Evolutionary conservation across 495 filamentous ascomycete species (phyloP).

Genomic region (Aspergillus affinis): DNA sequence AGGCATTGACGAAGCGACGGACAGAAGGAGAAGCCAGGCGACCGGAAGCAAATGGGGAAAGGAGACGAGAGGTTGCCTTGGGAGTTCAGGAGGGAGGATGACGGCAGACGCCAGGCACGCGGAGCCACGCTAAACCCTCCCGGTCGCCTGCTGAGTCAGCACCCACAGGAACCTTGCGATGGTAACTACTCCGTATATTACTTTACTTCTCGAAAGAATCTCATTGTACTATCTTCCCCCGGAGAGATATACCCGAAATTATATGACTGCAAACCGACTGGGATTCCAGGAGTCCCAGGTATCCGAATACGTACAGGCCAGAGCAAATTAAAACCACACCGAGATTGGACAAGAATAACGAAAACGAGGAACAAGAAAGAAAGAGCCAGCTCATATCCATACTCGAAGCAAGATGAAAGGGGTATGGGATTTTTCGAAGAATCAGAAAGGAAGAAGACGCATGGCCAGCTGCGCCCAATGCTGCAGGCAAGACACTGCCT

Average conservation of each 20-base stretch:
- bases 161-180: not conserved
- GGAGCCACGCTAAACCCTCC: slow-evolving; percentile 10
- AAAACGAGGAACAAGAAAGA: not conserved
- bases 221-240: too few species aligned
- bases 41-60: slow-evolving; percentile 9
- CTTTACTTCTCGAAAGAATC: too few species aligned
- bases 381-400: not conserved
- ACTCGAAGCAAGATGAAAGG: not conserved
- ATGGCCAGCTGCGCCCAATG: slow-evolving; percentile 23
- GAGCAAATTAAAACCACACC: not conserved
- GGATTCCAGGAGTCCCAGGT: too few species aligned
- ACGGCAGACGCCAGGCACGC: slow-evolving; percentile 15
- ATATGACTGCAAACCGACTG: too few species aligned
- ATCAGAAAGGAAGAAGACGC: slow-evolving; percentile 10
- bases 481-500: not conserved
- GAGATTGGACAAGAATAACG: not conserved
- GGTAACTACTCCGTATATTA: too few species aligned
- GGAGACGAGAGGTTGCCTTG: slow-evolving; percentile 4
- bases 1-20: slow-evolving; percentile 23
- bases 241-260: too few species aligned
- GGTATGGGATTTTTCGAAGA: not conserved
- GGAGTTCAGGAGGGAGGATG: slow-evolving; percentile 6
- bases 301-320: not conserved
- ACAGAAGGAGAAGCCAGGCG: slow-evolving; percentile 12
- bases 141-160: not conserved